Conservation (phyloP, 2,329 filamentous ascomycete genomes). For the Aureobasidium uvarum region DNA sequence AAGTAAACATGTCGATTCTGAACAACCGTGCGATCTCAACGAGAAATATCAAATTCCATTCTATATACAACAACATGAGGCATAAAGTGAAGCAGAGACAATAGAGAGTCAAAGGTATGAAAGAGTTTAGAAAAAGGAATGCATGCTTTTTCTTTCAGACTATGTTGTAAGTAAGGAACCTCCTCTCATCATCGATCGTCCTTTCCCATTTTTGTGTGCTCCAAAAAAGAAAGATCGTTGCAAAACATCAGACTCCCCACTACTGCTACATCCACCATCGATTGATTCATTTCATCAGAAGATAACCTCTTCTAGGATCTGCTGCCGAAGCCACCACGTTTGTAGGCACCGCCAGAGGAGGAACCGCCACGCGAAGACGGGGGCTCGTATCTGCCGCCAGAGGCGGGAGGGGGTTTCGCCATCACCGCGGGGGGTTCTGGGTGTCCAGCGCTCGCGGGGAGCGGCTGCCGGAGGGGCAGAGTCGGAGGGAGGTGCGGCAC, state of each 20-base stretch:
- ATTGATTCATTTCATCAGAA: background rate
- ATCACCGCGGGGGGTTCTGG: constrained; percentile 29
- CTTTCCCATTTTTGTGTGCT: constrained; percentile 12
- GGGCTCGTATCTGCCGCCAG: constrained; percentile 32
- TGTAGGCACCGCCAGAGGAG: constrained; percentile 29
- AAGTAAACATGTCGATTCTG: background rate
- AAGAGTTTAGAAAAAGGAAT: constrained; percentile 11
- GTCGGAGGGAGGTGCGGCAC: constrained; percentile 33
- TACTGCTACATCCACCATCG: constrained; percentile 11
- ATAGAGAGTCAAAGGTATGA: background rate
- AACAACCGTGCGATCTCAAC: background rate
- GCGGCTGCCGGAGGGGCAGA: constrained; percentile 7
- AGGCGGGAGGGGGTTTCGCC: constrained; percentile 31
- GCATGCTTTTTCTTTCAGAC: constrained; percentile 23
- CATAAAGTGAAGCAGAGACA: background rate
- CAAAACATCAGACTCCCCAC: constrained; percentile 17
- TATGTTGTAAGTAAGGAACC: constrained; percentile 18
- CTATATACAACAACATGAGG: background rate
- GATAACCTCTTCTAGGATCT: constrained; percentile 8
- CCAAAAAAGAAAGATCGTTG: constrained; percentile 19
- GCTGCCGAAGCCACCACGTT: constrained; percentile 27
- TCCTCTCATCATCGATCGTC: constrained; percentile 8
- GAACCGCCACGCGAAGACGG: constrained; percentile 30
- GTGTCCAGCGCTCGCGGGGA: constrained; percentile 18
- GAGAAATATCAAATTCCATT: background rate